Evolutionary conservation across 768 basidiomycete genomes (phyloP), one percentile per base, ranked within the genome.

Genomic region (Mycena albidolilacea): DNA sequence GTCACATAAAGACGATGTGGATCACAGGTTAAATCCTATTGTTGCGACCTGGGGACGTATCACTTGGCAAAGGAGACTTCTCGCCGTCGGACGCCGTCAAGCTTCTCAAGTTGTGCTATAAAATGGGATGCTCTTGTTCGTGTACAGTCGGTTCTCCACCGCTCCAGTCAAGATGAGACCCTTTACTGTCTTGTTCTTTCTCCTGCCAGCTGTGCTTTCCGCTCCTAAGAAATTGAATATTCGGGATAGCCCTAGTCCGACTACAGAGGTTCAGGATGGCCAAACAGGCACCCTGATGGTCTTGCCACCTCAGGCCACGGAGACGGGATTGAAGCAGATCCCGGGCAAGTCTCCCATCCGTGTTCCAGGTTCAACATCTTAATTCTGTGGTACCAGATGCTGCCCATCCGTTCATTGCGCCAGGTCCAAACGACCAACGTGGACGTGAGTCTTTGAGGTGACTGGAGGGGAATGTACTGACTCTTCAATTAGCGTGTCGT

Each of bases 381-480:
- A n/a, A 50, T 15, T 43, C 3, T 30, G 1, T 17, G 19, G 38
- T 9, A 57, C 15, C 17, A 75, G 74, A 75, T 52, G 68, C 68
- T 35, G 75, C 23, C 14, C 75, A 75, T 37, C 75, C 75, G 9
- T 75, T 75, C n/a, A 73, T 75, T 50, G 71, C 75, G 3, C 75
- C 75, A 5, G 75, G 75, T 38, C 71, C 69, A 39, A n/a, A 74
- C n/a, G 73, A 74, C 44, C 73, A 74, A 30, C 73, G 73, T 19
- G 73, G 73, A 73, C 75, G 74, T 75, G 19, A 61, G 74, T 48
- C 8, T 54, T 11, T 59, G 38, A 54, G 46, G 17, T 5, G 43
- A 9, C 1, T 2, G 5, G 37, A 54, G 12, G 19, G 30, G 6
- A 48, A 19, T 41, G 30, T 19, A 12, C 14, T 64, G 19, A 17